phyloP scores from a whole-genome alignment of 2,329 filamentous ascomycete genomes.

The Penicillium glabrum region DNA sequence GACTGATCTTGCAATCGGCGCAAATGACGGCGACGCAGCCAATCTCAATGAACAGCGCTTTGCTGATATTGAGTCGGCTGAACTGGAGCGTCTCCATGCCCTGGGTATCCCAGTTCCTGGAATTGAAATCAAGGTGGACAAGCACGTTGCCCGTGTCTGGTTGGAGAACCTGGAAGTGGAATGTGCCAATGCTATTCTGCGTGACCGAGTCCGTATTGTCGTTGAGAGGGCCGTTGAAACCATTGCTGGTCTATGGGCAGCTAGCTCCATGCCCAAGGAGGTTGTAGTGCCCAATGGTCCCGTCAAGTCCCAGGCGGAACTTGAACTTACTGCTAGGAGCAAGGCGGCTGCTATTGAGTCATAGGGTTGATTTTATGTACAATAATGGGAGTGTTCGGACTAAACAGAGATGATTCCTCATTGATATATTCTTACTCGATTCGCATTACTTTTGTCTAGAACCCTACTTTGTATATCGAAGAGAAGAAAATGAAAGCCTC shows the following conservation, averaged over 20 bases:
- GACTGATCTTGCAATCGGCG: constrained; percentile 18
- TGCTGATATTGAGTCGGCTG: constrained; percentile 60
- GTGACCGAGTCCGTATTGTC: constrained; percentile 82
- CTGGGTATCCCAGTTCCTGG: constrained; percentile 90
- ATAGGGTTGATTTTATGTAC: constrained; percentile 23
- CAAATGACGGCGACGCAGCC: constrained; percentile 24
- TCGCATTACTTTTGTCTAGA: neutral
- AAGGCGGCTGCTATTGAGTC: constrained; percentile 27
- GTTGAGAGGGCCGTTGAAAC: constrained; percentile 88
- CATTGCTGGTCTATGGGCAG: constrained; percentile 66
- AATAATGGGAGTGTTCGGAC: constrained; percentile 10
- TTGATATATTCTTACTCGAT: neutral
- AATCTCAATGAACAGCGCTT: constrained; percentile 46
- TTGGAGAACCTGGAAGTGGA: constrained; percentile 90
- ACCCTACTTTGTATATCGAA: neutral
- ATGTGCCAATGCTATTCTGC: constrained; percentile 73
- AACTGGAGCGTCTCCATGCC: constrained; percentile 75
- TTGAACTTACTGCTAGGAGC: constrained; percentile 15
- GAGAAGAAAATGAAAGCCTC: neutral
- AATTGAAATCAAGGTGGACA: constrained; percentile 82
- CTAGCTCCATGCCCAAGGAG: constrained; percentile 25
- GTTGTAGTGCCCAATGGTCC: constrained; percentile 23
- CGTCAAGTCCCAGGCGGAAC: constrained; percentile 13
- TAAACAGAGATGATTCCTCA: neutral
- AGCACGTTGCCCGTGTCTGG: constrained; percentile 85